Conservation (phyloP, 345 rosid genomes). For the Stellera chamaejasme region DNA sequence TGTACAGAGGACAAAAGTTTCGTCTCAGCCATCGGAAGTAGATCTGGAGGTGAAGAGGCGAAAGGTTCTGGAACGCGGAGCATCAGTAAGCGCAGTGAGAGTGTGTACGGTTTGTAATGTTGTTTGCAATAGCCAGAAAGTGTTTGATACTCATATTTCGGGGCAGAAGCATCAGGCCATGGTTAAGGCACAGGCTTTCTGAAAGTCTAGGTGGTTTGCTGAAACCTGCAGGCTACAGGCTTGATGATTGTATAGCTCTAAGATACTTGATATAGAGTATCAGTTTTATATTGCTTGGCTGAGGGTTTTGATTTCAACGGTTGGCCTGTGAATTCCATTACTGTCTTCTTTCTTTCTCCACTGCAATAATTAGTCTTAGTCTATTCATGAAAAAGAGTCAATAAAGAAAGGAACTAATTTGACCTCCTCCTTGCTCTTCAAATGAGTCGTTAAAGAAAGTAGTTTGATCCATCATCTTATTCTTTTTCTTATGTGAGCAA, state of each 20-base stretch:
- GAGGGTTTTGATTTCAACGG: background rate
- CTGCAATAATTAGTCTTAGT: background rate
- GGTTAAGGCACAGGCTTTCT: slow-evolving; percentile 25
- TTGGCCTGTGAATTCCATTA: background rate
- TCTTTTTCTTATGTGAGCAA: too few species aligned
- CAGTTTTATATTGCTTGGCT: background rate
- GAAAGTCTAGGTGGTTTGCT: background rate
- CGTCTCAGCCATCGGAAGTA: slow-evolving; percentile 6
- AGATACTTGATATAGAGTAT: background rate
- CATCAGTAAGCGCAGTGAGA: slow-evolving; percentile 26
- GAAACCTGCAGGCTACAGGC: background rate
- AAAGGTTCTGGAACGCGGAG: slow-evolving; percentile 32
- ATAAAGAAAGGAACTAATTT: too few species aligned
- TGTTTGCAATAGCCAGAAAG: slow-evolving; percentile 33
- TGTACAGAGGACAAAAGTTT: slow-evolving; percentile 4
- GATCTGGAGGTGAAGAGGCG: slow-evolving; percentile 31
- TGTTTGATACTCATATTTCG: slow-evolving; percentile 27
- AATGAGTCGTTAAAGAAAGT: too few species aligned
- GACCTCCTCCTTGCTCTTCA: too few species aligned
- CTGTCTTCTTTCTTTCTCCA: background rate
- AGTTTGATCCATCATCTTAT: too few species aligned
- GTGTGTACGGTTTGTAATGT: slow-evolving; percentile 33
- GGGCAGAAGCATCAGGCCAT: slow-evolving; percentile 50
- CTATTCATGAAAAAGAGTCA: too few species aligned
- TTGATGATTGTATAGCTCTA: background rate